Evolutionary conservation across 345 rosid genomes (phyloP), one percentile per base, ranked within the genome.

Genomic region (Brassica incana): DNA sequence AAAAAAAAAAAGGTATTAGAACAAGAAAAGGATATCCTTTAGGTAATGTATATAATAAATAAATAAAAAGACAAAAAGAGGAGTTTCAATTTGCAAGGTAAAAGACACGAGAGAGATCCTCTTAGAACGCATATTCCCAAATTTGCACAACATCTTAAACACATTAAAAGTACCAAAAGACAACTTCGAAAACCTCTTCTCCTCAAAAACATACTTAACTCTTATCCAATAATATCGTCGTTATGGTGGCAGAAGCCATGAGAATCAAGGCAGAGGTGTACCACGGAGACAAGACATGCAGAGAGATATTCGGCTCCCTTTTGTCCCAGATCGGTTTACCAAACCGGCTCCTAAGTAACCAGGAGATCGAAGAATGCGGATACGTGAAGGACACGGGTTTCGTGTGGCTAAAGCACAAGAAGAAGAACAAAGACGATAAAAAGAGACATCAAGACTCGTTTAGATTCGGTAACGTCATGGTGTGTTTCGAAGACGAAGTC

Each of bases 281-380:
- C 73, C 78, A 85, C 10, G 97, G 90, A 10, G 86, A 88, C 66
- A 82, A 87, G 52, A 71, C 84, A 71, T 90, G 97, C 88, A 83
- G 87, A 40, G 85, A 83, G 35, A 90, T 85, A 74, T 82, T 91
- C 7, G 73, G 71, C 59, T 76, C 67, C 0, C 74, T 89, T 63
- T 81, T 94, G 6, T 36, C 77, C 5, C 94, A 85, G 76, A 80
- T 84, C 7, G 97, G 93, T 7, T 72, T 94, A 43, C 98, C 97
- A 0, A 83, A 82, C 36, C 89, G 86, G 11, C 86, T 94, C 3
- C 38, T 89, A 40, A 79, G 88, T 9, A 38, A 85, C 33, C 85
- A 84, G 2, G 90, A 89, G 86, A 90, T 94, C 3, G 84, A 86
- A 56, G 98, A 92, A 82, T 88, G 88, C 20, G 97, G 97, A 18